These are phyloP conservation scores for Verticillium nonalfalfae DNA, from an alignment of 2,329 filamentous ascomycete species.

Conservation along the genomic window DNA sequence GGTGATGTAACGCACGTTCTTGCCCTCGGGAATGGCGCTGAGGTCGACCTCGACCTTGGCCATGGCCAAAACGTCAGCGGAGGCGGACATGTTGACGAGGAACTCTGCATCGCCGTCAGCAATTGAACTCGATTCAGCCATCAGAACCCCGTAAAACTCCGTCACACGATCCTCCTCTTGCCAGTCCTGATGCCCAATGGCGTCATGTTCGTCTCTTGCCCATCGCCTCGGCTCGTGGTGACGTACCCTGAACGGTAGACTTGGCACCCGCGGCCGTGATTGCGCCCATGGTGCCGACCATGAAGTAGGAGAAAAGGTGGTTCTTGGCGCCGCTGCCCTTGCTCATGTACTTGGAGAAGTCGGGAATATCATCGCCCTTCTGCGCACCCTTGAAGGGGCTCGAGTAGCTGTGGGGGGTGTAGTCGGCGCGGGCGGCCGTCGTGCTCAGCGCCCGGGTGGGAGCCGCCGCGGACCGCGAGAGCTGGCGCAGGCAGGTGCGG, in stretches of 20 bases:
- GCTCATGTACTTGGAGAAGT: slow-evolving; percentile 83
- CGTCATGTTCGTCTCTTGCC: background rate
- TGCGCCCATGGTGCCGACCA: slow-evolving; percentile 93
- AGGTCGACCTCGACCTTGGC: slow-evolving; percentile 99
- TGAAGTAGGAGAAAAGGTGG: slow-evolving; percentile 94
- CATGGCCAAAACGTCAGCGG: slow-evolving; percentile 96
- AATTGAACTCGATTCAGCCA: background rate
- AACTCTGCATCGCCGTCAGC: slow-evolving; percentile 64
- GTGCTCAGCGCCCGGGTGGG: slow-evolving; percentile 50
- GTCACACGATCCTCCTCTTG: background rate
- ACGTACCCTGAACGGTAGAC: slow-evolving; percentile 94
- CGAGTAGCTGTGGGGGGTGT: slow-evolving; percentile 41
- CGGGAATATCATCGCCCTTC: slow-evolving; percentile 68
- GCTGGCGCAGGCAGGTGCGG: slow-evolving; percentile 60
- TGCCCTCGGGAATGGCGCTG: slow-evolving; percentile 89
- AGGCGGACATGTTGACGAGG: slow-evolving; percentile 99
- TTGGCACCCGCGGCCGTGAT: slow-evolving; percentile 91
- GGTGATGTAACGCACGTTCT: slow-evolving; percentile 68
- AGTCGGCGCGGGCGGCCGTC: slow-evolving; percentile 38
- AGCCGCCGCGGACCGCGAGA: slow-evolving; percentile 31
- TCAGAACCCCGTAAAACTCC: background rate
- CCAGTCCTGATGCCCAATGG: background rate
- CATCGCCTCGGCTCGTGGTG: background rate
- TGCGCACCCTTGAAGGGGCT: slow-evolving; percentile 59
- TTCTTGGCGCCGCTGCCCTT: slow-evolving; percentile 63